Base-by-base conservation (phyloP, 2,329 filamentous ascomycete species). In the Fusarium bactridioides region DNA sequence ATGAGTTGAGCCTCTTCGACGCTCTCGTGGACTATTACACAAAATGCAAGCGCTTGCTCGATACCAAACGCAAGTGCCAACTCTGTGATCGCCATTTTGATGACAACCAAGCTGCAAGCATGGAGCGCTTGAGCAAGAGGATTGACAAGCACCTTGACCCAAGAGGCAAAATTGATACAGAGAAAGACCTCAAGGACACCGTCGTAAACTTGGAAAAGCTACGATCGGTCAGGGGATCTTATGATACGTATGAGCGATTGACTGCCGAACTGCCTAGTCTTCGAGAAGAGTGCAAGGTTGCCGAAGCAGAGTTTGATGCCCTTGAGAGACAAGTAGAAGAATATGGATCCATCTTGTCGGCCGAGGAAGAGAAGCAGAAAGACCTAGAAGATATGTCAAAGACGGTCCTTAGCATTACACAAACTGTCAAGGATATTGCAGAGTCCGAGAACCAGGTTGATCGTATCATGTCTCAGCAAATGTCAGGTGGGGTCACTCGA, bases 381-480 rank as follows among this genome's bases (percentile, higher is more conserved):
- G 93, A 96, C 43, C 84, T 95, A 11, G 94, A 97, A 67, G 89
- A 90, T 6, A 86, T 98, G 72, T 87, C 87, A 48, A 94, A 93
- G 80, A 94, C 92, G 4, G 90, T 98, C 12, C 86, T 89, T 64
- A 92, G 87, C 65, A 97, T 99, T 67, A 83, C 88, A 13, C 92
- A 93, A 79, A 92, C 92, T 47, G 84, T 90, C 71, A 88, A 86
- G 67, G 94, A 97, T 48, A 92, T 95, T 67, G 85, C 86, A 51
- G 90, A 91, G 41, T 90, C 93, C 10, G 89, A 93, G 76, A 83
- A 83, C 43, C 92, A 97, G 79, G 92, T 98, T 55, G 86, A 92
- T 62, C 90, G 93, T 60, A 88, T 97, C 55, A 86, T 89, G 64
- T 90, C 90, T 13, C 94, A 94, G 74, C 93, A 98, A 78, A 90